These are phyloP conservation scores for Calendula officinalis DNA, from an alignment of 129 eudicot species.

Conservation along the genomic window DNA sequence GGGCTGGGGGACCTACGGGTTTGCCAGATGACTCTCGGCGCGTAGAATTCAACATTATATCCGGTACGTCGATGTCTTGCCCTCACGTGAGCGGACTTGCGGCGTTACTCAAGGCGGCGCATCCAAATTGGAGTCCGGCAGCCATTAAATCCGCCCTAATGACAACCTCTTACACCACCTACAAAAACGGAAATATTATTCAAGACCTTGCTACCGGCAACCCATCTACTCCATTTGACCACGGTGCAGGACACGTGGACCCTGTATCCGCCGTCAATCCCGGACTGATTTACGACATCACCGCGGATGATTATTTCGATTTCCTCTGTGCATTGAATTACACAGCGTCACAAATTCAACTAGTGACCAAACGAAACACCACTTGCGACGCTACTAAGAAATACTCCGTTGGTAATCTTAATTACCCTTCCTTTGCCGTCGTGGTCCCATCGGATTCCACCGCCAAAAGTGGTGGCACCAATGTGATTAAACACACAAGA, in stretches of 20 bases:
- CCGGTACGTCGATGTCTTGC: constrained; percentile 98
- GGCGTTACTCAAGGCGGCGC: constrained; percentile 84
- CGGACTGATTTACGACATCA: constrained; percentile 78
- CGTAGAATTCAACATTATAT: constrained; percentile 78
- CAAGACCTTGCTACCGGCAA: constrained; percentile 81
- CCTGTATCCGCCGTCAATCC: constrained; percentile 89
- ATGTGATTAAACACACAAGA: constrained; percentile 66
- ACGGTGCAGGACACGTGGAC: constrained; percentile 96
- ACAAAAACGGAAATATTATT: constrained; percentile 54
- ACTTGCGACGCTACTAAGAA: constrained; percentile 54
- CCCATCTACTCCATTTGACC: constrained; percentile 90
- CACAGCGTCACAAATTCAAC: constrained; percentile 55
- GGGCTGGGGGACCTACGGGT: constrained; percentile 83
- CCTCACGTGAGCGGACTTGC: constrained; percentile 97
- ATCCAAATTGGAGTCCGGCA: constrained; percentile 92
- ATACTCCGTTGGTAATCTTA: constrained; percentile 57
- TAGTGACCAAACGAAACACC: constrained; percentile 60
- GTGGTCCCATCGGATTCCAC: constrained; percentile 37
- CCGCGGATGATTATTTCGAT: constrained; percentile 54
- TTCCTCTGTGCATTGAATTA: constrained; percentile 93
- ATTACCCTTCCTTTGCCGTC: constrained; percentile 91
- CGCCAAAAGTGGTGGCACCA: constrained; percentile 38
- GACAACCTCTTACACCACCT: constrained; percentile 80
- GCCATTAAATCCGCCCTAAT: constrained; percentile 83
- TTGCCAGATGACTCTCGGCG: constrained; percentile 64